Conservation (phyloP, 2,329 filamentous ascomycete species). For the Sporothrix luriei region DNA sequence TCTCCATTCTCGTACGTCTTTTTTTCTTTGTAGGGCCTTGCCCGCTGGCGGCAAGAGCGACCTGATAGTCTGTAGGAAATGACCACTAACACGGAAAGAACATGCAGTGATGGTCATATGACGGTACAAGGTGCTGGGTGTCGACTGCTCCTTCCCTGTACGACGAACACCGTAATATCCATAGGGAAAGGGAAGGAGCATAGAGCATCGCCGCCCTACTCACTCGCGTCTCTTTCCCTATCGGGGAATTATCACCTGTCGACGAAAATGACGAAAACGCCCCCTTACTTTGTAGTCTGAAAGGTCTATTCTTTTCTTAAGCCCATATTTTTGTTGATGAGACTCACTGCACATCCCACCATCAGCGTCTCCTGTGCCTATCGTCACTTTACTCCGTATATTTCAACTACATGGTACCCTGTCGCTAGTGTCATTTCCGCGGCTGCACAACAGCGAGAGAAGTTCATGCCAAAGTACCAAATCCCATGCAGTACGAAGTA, state of each 20-base stretch:
- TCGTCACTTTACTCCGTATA: background rate
- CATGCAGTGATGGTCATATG: background rate
- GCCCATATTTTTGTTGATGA: background rate
- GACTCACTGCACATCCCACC: background rate
- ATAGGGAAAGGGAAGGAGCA: background rate
- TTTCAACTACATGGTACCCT: background rate
- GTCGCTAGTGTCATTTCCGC: background rate
- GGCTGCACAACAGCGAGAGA: too few relatives aligned
- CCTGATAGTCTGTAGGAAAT: background rate
- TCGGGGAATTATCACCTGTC: background rate
- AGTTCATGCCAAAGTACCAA: constrained; percentile 22
- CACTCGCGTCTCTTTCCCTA: background rate
- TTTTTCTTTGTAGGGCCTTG: background rate
- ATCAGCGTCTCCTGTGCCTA: background rate
- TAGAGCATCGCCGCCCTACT: background rate
- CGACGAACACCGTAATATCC: too few relatives aligned
- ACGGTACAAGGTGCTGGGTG: background rate
- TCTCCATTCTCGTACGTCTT: too few relatives aligned
- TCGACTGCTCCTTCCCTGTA: background rate
- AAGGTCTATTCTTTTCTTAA: background rate
- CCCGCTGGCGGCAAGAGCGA: background rate
- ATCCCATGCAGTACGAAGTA: constrained; percentile 8
- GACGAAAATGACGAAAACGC: background rate
- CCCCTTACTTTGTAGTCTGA: background rate
- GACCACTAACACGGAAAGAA: background rate